A percentile compares a stretch with the other conserved stretches of the same genome.
Conservation (phyloP, 2,329 filamentous ascomycete genomes). For the Aspergillus fumigatus region DNA sequence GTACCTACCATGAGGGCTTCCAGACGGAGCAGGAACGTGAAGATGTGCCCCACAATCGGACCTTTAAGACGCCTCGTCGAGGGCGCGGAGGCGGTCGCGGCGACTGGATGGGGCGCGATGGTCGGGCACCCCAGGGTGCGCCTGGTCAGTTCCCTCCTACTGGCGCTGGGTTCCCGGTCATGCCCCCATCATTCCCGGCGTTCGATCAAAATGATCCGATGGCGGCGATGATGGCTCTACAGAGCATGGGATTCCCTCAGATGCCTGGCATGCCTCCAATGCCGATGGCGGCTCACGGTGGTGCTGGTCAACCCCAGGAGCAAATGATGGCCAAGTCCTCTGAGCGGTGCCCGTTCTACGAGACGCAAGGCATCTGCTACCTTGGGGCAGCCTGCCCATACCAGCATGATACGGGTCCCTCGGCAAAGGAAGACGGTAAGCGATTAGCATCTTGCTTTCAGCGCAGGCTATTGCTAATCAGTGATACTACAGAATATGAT, state of each 20-base stretch:
- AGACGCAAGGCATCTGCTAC: slow-evolving; percentile 56
- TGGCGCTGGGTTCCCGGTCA: slow-evolving; percentile 31
- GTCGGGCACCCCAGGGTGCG: slow-evolving; percentile 18
- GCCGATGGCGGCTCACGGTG: slow-evolving; percentile 29
- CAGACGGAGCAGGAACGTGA: slow-evolving; percentile 42
- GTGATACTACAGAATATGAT: slow-evolving; percentile 46
- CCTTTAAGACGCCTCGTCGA: slow-evolving; percentile 43
- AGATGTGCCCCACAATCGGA: slow-evolving; percentile 42
- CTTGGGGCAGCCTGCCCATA: slow-evolving; percentile 54
- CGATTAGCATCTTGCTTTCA: neutral
- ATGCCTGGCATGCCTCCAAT: slow-evolving; percentile 45
- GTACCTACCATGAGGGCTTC: slow-evolving; percentile 49
- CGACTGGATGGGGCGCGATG: slow-evolving; percentile 33
- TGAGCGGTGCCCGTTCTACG: slow-evolving; percentile 53
- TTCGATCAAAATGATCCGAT: slow-evolving; percentile 56
- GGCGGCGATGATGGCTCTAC: slow-evolving; percentile 50
- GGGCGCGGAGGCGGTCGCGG: slow-evolving; percentile 42
- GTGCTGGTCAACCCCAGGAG: slow-evolving; percentile 23
- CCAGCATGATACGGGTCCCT: slow-evolving; percentile 49
- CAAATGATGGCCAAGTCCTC: slow-evolving; percentile 30
- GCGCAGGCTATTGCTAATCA: slow-evolving; percentile 3
- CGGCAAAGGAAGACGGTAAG: slow-evolving; percentile 36
- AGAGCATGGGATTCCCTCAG: slow-evolving; percentile 49
- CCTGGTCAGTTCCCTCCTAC: slow-evolving; percentile 25
- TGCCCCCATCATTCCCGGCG: slow-evolving; percentile 45